Conservation (phyloP, 2,329 filamentous ascomycete genomes). For the Arachnomyces sp. region DNA sequence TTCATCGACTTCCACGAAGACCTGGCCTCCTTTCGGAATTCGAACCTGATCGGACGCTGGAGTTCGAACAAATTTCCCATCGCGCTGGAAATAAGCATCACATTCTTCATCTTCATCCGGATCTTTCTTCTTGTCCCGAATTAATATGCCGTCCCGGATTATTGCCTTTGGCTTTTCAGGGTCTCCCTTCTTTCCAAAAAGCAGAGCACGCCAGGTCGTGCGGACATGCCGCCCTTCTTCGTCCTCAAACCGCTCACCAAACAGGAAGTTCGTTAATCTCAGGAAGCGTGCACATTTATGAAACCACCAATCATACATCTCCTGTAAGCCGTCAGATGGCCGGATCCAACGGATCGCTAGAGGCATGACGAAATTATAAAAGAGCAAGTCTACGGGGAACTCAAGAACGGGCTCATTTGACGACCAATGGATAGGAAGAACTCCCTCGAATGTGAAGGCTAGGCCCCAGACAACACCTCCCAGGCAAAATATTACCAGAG, state of each 20-base stretch:
- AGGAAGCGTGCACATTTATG: conserved; percentile 71
- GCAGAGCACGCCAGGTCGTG: conserved; percentile 48
- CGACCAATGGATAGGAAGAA: conserved; percentile 89
- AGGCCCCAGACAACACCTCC: conserved; percentile 96
- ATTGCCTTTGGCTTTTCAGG: conserved; percentile 27
- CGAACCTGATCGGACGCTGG: conserved; percentile 92
- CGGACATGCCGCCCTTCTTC: conserved; percentile 67
- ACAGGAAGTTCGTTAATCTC: conserved; percentile 85
- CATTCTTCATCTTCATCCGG: conserved; percentile 36
- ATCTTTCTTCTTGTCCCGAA: conserved; percentile 22
- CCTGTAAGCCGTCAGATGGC: conserved; percentile 74
- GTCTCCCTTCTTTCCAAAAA: conserved; percentile 24
- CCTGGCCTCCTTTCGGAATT: conserved; percentile 72
- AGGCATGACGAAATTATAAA: conserved; percentile 96
- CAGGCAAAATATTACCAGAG: conserved; percentile 82
- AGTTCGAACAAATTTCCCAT: conserved; percentile 82
- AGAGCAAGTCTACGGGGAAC: conserved; percentile 86
- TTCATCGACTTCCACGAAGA: conserved; percentile 71
- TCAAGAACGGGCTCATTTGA: conserved; percentile 88
- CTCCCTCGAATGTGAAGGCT: conserved; percentile 55
- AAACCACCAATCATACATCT: conserved; percentile 96
- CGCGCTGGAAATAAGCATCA: conserved; percentile 51
- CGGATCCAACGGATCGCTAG: conserved; percentile 76
- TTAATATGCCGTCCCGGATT: conserved; percentile 27
- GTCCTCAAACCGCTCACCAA: conserved; percentile 70